These are phyloP conservation scores for Murraya paniculata DNA, from an alignment of 345 rosid genomes.

Conservation along the genomic window DNA sequence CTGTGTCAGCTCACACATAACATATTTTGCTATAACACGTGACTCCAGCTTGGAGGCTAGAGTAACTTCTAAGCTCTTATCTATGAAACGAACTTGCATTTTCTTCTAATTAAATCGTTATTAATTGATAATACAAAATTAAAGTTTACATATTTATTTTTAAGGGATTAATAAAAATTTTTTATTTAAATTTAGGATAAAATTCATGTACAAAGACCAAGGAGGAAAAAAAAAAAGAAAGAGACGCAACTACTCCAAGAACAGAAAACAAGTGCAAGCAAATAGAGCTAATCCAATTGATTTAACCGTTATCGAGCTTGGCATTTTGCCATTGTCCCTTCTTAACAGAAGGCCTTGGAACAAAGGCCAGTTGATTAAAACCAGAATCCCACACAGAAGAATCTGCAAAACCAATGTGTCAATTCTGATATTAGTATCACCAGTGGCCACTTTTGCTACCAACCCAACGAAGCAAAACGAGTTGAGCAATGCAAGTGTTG, in stretches of 20 bases:
- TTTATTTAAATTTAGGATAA: too few relatives aligned
- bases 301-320: conserved; percentile 36
- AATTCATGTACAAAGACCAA: too few relatives aligned
- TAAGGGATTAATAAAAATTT: too few relatives aligned
- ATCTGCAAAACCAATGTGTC: conserved; percentile 43
- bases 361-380: conserved; percentile 59
- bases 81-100: too few relatives aligned
- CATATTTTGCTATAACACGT: not conserved
- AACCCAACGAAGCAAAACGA: conserved; percentile 36
- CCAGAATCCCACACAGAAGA: conserved; percentile 45
- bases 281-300: conserved; percentile 41
- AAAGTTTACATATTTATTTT: too few relatives aligned
- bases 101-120: too few relatives aligned
- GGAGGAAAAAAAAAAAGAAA: too few relatives aligned
- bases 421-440: not conserved
- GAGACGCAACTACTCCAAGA: conserved; percentile 7
- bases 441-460: conserved; percentile 12
- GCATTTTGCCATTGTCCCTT: conserved; percentile 67
- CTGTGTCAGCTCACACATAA: not conserved
- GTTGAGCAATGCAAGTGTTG: conserved; percentile 63
- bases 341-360: conserved; percentile 56
- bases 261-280: conserved; percentile 37
- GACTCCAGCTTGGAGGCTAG: not conserved
- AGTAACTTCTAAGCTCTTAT: not conserved
- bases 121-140: too few relatives aligned